Base-by-base conservation (phyloP, 805 yeast species). In the Suhomyces sp. region DNA sequence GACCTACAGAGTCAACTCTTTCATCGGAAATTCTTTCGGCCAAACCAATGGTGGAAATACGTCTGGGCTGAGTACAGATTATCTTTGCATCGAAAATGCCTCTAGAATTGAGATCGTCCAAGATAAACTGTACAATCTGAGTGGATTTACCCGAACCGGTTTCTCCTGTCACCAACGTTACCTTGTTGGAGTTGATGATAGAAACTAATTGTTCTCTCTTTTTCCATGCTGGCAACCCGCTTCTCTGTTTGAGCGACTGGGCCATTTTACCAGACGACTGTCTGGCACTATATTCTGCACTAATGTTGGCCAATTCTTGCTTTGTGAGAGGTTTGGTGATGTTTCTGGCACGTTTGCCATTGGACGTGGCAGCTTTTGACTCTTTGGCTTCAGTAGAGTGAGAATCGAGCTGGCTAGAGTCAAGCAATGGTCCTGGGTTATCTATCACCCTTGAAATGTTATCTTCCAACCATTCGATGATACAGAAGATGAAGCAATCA, bases 71-170 rank as follows among this genome's bases (percentile, higher is more conserved):
- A 0, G 97, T 91, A 69, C 97, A 91, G 1, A 93, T 73, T 4
- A 93, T 87, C 40, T 77, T 80, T 3, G 87, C 78, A 23, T 71
- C 67, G 56, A 77, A 85, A 55, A 81, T 81, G 0, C 80, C 79
- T 10, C 69, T 64, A 0, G 70, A 46, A 47, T 81, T 76, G 54
- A 89, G 62, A 40, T 84, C 76, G 65, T 93, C 98, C 15, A 93
- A 70, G 19, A 93, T 74, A 59, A 91, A 93, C 66, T 93, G 99
- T 5, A 90, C 97, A 5, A 90, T 83, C 66, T 93, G 99, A 0
- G 99, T 93, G 0, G 97, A 90, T 64, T 93, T 93, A 60, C 98
- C 98, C 1, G 97, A 92, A 60, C 98, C 98, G 0, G 98, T 93
- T 67, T 94, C 99, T 66, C 98, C 99, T 2, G 98, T 93, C 36